These are phyloP conservation scores for Hymenoscyphus fructigenus DNA, from an alignment of 2,329 filamentous ascomycete species.

Conservation along the genomic window DNA sequence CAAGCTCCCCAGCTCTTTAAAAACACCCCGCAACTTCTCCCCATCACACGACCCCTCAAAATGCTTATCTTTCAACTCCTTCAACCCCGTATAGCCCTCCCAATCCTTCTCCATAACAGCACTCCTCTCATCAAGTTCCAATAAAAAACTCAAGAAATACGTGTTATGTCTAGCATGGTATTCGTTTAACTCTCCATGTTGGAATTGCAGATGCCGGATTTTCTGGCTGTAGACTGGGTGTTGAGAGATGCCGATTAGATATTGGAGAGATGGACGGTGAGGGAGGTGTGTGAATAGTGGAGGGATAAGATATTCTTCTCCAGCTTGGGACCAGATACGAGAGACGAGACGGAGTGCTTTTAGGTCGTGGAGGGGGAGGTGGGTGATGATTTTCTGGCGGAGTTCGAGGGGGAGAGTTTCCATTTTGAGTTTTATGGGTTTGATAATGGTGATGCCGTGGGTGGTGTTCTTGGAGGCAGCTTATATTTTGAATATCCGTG, in stretches of 20 bases:
- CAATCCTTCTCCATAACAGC: conserved; percentile 35
- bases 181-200: conserved; percentile 34
- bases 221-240: conserved; percentile 27
- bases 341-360: conserved; percentile 27
- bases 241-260: conserved; percentile 26
- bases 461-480: not conserved
- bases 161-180: conserved; percentile 34
- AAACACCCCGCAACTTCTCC: conserved; percentile 19
- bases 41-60: conserved; percentile 24
- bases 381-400: conserved; percentile 23
- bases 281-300: conserved; percentile 24
- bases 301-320: conserved; percentile 30
- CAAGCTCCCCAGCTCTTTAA: conserved; percentile 26
- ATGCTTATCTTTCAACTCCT: conserved; percentile 32
- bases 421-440: conserved; percentile 18
- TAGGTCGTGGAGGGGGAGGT: conserved; percentile 18
- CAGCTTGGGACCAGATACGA: conserved; percentile 25
- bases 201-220: conserved; percentile 23
- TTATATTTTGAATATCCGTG: no score
- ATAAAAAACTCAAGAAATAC: conserved; percentile 31
- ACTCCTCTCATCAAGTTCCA: conserved; percentile 30
- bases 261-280: conserved; percentile 26
- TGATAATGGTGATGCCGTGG: not conserved
- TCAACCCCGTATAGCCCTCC: conserved; percentile 34
- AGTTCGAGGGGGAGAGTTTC: conserved; percentile 29